These are phyloP conservation scores for Salvia sclarea DNA, from an alignment of 305 asterid species.

Conservation along the genomic window DNA sequence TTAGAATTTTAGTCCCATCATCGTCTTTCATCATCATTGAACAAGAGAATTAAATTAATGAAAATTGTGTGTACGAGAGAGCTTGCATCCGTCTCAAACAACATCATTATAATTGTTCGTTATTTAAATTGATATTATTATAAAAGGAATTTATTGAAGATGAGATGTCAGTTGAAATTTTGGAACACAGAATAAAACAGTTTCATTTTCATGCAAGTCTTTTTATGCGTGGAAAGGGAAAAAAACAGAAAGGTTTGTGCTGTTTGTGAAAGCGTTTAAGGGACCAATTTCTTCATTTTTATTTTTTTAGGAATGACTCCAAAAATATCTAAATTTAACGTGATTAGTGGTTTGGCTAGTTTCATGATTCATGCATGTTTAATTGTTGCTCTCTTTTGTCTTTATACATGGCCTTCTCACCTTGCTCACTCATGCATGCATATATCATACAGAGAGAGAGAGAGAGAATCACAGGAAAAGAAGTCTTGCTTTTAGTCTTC, in stretches of 20 bases:
- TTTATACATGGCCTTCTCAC: conserved; percentile 9
- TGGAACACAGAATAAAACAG: neutral
- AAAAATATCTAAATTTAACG: conserved; percentile 18
- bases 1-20: neutral
- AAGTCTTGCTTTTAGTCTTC: neutral
- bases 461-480: conserved; percentile 17
- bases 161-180: neutral
- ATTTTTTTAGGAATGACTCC: neutral
- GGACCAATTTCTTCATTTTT: conserved; percentile 21
- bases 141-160: neutral
- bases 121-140: neutral
- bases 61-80: neutral
- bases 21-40: conserved; percentile 4
- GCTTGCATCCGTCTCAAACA: neutral
- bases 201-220: conserved; percentile 12
- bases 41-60: neutral
- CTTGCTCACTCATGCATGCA: conserved; percentile 28
- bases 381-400: conserved; percentile 15
- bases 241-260: conserved; percentile 2
- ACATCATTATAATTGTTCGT: neutral
- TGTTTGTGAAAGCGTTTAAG: conserved; percentile 13
- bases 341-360: conserved; percentile 19
- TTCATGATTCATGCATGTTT: conserved; percentile 34
- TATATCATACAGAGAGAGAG: neutral
- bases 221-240: too few species aligned